Percentiles rank a stretch among this genome's conserved stretches.
Evolutionary conservation across 1,139 yeast genomes (phyloP).

Genomic region (Nakaseomyces bracarensis): DNA sequence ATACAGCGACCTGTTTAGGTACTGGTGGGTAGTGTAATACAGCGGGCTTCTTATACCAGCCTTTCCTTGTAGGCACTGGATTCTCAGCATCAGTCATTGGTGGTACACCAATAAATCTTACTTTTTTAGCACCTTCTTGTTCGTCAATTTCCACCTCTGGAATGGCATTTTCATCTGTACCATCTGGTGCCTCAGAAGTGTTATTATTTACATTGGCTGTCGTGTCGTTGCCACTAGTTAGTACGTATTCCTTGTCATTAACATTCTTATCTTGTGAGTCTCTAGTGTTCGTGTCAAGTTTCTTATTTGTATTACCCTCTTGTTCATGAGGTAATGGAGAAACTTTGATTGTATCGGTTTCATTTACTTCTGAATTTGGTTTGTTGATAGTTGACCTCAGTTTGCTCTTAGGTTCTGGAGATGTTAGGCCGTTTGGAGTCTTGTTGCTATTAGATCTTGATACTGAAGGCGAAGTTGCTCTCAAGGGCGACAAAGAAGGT

Average conservation of each 20-base stretch:
- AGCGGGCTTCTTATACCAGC: slow-evolving; percentile 34
- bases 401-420: slow-evolving; percentile 1
- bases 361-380: background rate
- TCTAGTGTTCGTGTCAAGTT: background rate
- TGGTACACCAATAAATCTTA: slow-evolving; percentile 32
- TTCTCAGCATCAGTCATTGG: slow-evolving; percentile 29
- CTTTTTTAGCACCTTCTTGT: slow-evolving; percentile 14
- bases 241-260: background rate
- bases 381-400: background rate
- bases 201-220: background rate
- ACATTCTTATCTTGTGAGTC: background rate
- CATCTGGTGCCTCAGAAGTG: background rate
- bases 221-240: background rate
- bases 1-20: slow-evolving; percentile 16
- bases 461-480: slow-evolving; percentile 4
- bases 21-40: slow-evolving; percentile 31
- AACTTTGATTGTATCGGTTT: background rate
- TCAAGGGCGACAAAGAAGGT: slow-evolving; percentile 4
- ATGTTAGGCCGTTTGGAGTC: background rate
- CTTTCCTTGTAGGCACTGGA: slow-evolving; percentile 28
- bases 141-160: background rate
- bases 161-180: background rate
- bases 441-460: slow-evolving; percentile 6
- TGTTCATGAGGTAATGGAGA: slow-evolving; percentile 2
- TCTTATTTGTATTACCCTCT: background rate